Base-by-base conservation (phyloP, 75 land plant genomes). In the Sequoia sempervirens region DNA sequence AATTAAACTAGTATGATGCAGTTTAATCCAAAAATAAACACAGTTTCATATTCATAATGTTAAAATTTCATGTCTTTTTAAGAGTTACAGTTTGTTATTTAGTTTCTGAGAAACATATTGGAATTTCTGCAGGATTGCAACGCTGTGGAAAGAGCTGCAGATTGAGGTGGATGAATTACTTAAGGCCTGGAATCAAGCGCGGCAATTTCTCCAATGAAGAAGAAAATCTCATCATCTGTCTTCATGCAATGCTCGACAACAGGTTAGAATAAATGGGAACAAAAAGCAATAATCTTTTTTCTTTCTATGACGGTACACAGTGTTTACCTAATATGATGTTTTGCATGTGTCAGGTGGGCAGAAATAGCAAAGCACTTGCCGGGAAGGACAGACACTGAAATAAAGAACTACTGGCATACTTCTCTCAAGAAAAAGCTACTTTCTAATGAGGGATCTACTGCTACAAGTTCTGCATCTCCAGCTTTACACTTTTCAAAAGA, bases 291-390 rank as follows among this genome's bases (percentile, higher is more conserved):
- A 9, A 18, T 36, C 26, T 36, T 83, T 28, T 1, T 13, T 50
- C 53, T 50, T 50, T 83, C 84, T 30, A 40, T 83, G 34, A 75
- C 18, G 78, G 80, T 83, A 3, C 83, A 83, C 37, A 75, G 23
- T 28, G 84, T 80, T 14, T 17, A 80, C 43, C 80, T 36, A 41
- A 83, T 80, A 20, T 74, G 23, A 14, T 83, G 84, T 83, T 30
- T 80, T 41, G 37, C 43, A 23, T 41, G 82, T 34, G 2, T 50
- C 53, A 50, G 53, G 13, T 50, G 53, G 53, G 53, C 53, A 50
- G 53, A 50, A 3, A 50, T 50, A 50, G 53, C 53, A 50, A 50
- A 50, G 15, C 53, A 50, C 15, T 50, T 50, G 53, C 53, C 53
- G 11, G 53, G 53, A 50, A 50, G 53, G 53, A 50, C 53, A 50